Evolutionary conservation across 2,329 filamentous ascomycete genomes (phyloP).

Genomic region (Beauveria asiatica): DNA sequence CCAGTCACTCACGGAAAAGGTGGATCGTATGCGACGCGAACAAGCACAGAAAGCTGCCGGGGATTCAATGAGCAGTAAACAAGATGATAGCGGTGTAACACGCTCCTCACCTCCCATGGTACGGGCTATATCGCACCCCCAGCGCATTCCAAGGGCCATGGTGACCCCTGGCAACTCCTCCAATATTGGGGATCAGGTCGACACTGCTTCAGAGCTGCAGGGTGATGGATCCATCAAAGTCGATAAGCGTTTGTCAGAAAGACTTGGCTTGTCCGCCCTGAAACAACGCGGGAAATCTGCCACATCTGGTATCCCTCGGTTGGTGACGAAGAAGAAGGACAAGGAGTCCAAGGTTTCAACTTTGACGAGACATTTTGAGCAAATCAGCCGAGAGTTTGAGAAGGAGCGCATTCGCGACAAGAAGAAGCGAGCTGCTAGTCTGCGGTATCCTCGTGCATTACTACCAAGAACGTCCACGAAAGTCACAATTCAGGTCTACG

Average conservation of each 20-base stretch:
- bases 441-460: conserved; percentile 67
- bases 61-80: conserved; percentile 18
- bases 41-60: conserved; percentile 26
- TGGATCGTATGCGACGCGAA: conserved; percentile 44
- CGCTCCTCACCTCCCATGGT: conserved; percentile 44
- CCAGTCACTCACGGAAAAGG: conserved; percentile 34
- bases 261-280: conserved; percentile 55
- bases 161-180: neutral
- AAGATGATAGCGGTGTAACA: conserved; percentile 31
- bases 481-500: conserved; percentile 92
- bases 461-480: conserved; percentile 83
- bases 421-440: conserved; percentile 69
- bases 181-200: neutral
- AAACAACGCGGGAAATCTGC: conserved; percentile 50
- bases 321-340: conserved; percentile 64
- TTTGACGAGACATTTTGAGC: conserved; percentile 93
- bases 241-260: conserved; percentile 73
- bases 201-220: conserved; percentile 9
- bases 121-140: conserved; percentile 44
- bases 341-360: conserved; percentile 75
- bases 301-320: conserved; percentile 80
- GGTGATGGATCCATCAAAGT: conserved; percentile 36
- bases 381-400: conserved; percentile 91
- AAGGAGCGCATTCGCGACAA: conserved; percentile 85
- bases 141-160: neutral